A percentile compares a stretch with the other conserved stretches of the same genome.
These are phyloP conservation scores for Chlamydomonas urium DNA, from an alignment of 139 green algal species.

Conservation along the genomic window DNA sequence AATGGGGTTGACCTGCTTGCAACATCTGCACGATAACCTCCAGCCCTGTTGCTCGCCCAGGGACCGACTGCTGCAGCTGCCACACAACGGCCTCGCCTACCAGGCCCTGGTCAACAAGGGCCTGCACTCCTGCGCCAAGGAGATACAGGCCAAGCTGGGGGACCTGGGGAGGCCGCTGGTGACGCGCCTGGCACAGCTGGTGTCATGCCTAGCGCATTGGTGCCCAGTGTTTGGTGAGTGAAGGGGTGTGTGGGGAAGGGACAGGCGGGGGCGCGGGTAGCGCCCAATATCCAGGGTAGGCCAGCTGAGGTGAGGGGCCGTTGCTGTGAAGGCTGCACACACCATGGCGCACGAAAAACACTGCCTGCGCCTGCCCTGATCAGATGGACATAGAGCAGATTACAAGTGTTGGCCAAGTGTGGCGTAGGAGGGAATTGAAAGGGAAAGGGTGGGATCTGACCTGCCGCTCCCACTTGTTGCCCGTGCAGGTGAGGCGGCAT, in stretches of 20 bases:
- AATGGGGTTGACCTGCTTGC: too few relatives aligned
- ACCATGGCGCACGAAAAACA: too few relatives aligned
- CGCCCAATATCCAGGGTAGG: too few relatives aligned
- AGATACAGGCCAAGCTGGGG: slow-evolving; percentile 29
- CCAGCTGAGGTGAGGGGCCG: too few relatives aligned
- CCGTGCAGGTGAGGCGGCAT: slow-evolving; percentile 38
- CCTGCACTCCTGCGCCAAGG: slow-evolving; percentile 37
- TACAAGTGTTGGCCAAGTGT: too few relatives aligned
- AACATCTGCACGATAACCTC: background rate
- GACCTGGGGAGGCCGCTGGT: slow-evolving; percentile 21
- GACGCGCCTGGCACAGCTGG: slow-evolving; percentile 30
- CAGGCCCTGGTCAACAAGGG: slow-evolving; percentile 42
- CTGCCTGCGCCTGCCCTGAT: too few relatives aligned
- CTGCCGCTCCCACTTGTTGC: background rate
- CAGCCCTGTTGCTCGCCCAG: too few relatives aligned
- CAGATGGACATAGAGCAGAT: too few relatives aligned
- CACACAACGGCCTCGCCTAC: slow-evolving; percentile 55
- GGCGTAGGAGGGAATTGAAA: too few relatives aligned
- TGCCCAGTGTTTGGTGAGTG: slow-evolving; percentile 53
- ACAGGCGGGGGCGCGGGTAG: too few relatives aligned
- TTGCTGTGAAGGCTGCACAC: too few relatives aligned
- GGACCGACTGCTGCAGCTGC: slow-evolving; percentile 61
- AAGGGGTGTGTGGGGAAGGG: slow-evolving; percentile 29
- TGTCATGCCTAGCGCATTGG: slow-evolving; percentile 65
- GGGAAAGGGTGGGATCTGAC: too few relatives aligned